These are phyloP conservation scores for Ceratobasidium sp. DNA, from an alignment of 1,284 basidiomycete species.

Conservation along the genomic window DNA sequence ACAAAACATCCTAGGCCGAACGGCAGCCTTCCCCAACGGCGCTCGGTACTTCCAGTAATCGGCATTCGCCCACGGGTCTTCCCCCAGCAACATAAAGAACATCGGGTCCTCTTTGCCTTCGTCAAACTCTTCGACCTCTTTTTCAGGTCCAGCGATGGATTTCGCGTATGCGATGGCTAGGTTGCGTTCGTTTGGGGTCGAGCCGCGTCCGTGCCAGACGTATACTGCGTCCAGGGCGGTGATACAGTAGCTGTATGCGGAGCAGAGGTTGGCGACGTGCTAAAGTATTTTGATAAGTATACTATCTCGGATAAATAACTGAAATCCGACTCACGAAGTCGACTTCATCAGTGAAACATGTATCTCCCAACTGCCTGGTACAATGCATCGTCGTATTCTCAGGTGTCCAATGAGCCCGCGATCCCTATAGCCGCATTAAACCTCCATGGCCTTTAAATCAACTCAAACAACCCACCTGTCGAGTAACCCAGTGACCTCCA, in stretches of 20 bases:
- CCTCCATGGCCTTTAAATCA: slow-evolving; percentile 19
- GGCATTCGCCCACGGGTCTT: slow-evolving; percentile 77
- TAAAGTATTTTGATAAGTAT: slow-evolving; percentile 53
- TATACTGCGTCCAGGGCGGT: slow-evolving; percentile 76
- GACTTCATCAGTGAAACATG: slow-evolving; percentile 76
- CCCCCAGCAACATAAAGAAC: slow-evolving; percentile 85
- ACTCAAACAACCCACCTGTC: slow-evolving; percentile 67
- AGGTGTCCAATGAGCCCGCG: slow-evolving; percentile 76
- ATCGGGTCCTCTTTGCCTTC: slow-evolving; percentile 73
- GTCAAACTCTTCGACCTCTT: slow-evolving; percentile 67
- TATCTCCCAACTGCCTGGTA: slow-evolving; percentile 66
- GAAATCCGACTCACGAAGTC: slow-evolving; percentile 69
- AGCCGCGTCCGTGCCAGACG: slow-evolving; percentile 82
- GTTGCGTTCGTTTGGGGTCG: slow-evolving; percentile 67
- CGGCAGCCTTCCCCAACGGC: slow-evolving; percentile 62
- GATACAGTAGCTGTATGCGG: slow-evolving; percentile 81
- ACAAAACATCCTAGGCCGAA: slow-evolving; percentile 50
- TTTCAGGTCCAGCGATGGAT: slow-evolving; percentile 60
- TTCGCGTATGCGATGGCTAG: slow-evolving; percentile 73
- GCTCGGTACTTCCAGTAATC: slow-evolving; percentile 82
- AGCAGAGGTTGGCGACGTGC: slow-evolving; percentile 77
- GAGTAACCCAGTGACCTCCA: slow-evolving; percentile 73
- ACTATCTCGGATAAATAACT: background rate
- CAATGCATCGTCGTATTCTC: slow-evolving; percentile 86
- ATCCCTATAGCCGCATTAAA: slow-evolving; percentile 63